These are phyloP conservation scores for Microdochium trichocladiopsis DNA, from an alignment of 2,329 filamentous ascomycete genomes.

Conservation along the genomic window DNA sequence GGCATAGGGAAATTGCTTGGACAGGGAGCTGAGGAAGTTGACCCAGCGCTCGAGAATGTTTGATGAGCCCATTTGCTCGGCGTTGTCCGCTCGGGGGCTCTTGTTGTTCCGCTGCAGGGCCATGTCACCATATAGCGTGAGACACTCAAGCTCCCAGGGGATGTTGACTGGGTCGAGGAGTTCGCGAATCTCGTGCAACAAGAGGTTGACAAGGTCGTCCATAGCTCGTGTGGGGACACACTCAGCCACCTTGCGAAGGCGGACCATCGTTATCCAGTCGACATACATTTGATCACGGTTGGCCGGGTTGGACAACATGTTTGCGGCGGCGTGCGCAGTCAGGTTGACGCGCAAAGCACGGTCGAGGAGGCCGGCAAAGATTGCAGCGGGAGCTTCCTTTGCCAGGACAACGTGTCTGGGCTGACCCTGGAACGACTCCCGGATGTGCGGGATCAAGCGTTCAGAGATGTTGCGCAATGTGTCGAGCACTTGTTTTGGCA, in stretches of 20 bases:
- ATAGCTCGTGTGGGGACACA: slow-evolving; percentile 55
- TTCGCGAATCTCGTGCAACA: slow-evolving; percentile 61
- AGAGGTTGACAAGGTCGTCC: slow-evolving; percentile 57
- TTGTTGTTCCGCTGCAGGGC: slow-evolving; percentile 35
- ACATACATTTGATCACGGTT: slow-evolving; percentile 94
- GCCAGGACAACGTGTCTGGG: slow-evolving; percentile 80
- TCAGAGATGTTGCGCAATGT: slow-evolving; percentile 83
- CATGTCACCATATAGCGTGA: slow-evolving; percentile 54
- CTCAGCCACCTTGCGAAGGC: slow-evolving; percentile 56
- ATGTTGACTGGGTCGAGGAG: slow-evolving; percentile 63
- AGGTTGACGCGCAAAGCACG: slow-evolving; percentile 87
- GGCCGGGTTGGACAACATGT: slow-evolving; percentile 81
- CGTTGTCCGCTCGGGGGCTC: slow-evolving; percentile 27
- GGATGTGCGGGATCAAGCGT: slow-evolving; percentile 72
- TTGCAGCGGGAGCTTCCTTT: slow-evolving; percentile 78
- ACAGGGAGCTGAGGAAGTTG: slow-evolving; percentile 61
- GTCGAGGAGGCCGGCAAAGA: slow-evolving; percentile 81
- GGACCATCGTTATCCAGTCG: slow-evolving; percentile 71
- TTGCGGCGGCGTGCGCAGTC: slow-evolving; percentile 87
- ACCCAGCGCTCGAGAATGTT: slow-evolving; percentile 77
- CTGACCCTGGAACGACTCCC: slow-evolving; percentile 76
- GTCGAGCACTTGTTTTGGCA: slow-evolving; percentile 80
- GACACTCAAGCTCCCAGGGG: slow-evolving; percentile 56
- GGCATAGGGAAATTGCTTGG: slow-evolving; percentile 66
- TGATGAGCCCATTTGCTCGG: slow-evolving; percentile 36